Evolutionary conservation across 306 rosid genomes (phyloP), one percentile per base, ranked within the genome.

Genomic region (Begonia loranthoides): DNA sequence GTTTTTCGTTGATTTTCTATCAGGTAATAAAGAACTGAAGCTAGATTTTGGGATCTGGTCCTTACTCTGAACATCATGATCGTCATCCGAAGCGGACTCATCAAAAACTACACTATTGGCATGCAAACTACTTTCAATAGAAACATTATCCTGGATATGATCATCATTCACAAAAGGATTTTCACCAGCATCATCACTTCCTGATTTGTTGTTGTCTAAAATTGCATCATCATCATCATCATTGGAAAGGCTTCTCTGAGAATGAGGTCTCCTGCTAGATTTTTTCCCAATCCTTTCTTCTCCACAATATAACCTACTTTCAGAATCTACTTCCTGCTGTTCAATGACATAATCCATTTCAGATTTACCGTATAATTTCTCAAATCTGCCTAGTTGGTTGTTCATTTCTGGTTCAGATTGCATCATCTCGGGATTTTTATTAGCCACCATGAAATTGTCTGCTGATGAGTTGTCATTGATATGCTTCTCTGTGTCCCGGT

Each of bases 41-140:
- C 71, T 68, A 56, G 87, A 64, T 66, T 65, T 80, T 62, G 57
- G 73, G 53, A 56, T 75, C 47, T 16, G 76, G 58, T 67, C 48
- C n/a, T 62, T 68, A 7, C 70, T 55, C 41, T 66, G 72, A 49
- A 45, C 40, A 54, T 69, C 72, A 59, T 67, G 71, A 76, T 71
- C 84, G 54, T 68, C 86, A 13, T 83, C 99, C 9, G 87, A 77
- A 47, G 61, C 84, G 15, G 72, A 83, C 64, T 86, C 86, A 51
- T 90, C 99, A 69, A 86, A 90, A 36, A 61, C 68, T 59, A 63
- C 64, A 46, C 81, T 28, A 57, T 74, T 60, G 51, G 66, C 76
- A 52, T 62, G 53, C 46, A 76, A 70, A 71, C 55, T 58, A 15
- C 57, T 62, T 59, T 68, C 75, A 56, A 17, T 49, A 48, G 60